Percentiles rank a stretch among this genome's conserved stretches.
Conservation (phyloP, 163 green algal genomes). For the Prototheca cutis region DNA sequence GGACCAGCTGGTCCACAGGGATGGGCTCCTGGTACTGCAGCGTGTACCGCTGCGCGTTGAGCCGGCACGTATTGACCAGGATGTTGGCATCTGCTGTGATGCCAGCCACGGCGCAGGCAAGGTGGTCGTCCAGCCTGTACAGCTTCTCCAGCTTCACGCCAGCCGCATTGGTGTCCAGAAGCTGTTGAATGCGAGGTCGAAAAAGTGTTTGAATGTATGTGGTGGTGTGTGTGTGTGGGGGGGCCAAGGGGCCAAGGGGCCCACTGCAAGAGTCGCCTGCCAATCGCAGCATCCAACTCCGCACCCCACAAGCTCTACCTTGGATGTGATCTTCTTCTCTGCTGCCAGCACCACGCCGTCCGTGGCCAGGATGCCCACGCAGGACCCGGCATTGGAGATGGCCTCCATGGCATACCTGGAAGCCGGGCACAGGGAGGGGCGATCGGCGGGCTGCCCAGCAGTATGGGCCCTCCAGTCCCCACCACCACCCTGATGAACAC, state of each 20-base stretch:
- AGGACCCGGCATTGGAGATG: slow-evolving; percentile 94
- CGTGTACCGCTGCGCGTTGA: slow-evolving; percentile 79
- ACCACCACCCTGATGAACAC: no score
- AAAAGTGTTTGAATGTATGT: neutral
- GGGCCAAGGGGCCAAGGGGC: neutral
- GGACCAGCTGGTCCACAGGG: slow-evolving; percentile 95
- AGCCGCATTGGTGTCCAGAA: slow-evolving; percentile 84
- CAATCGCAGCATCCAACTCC: neutral
- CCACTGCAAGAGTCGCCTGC: no score
- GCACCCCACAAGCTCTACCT: slow-evolving; percentile 41
- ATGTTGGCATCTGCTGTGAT: slow-evolving; percentile 99
- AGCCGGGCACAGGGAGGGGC: no score
- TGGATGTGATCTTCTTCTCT: slow-evolving; percentile 98
- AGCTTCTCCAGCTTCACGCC: slow-evolving; percentile 93
- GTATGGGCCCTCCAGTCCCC: no score
- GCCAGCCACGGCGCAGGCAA: slow-evolving; percentile 89
- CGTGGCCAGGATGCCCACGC: slow-evolving; percentile 81
- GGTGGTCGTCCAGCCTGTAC: slow-evolving; percentile 96
- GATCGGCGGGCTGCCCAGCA: no score
- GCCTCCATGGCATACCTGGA: slow-evolving; percentile 95
- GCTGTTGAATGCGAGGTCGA: slow-evolving; percentile 35
- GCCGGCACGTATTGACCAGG: slow-evolving; percentile 89
- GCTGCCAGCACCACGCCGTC: slow-evolving; percentile 91
- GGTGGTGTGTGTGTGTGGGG: neutral
- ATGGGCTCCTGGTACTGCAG: slow-evolving; percentile 90